A percentile compares a stretch with the other conserved stretches of the same genome.
Conservation (phyloP, 2,329 filamentous ascomycete species). For the Colletotrichum neosansevieriae region DNA sequence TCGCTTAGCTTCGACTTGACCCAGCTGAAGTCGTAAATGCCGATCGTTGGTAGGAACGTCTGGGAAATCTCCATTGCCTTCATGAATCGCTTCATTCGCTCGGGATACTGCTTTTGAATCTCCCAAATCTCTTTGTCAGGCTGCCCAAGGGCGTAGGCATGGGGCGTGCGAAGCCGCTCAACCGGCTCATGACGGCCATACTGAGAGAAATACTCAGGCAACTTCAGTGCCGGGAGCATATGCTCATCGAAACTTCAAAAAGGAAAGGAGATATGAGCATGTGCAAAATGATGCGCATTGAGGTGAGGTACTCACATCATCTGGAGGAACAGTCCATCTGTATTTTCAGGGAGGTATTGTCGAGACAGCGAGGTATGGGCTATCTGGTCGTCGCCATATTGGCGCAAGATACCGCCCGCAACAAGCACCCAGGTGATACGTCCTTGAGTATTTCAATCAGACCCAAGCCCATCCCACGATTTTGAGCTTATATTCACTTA, state of each 20-base stretch:
- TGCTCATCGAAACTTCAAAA: slow-evolving; percentile 45
- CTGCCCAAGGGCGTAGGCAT: slow-evolving; percentile 46
- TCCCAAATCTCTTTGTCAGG: slow-evolving; percentile 50
- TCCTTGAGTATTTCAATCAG: slow-evolving; percentile 17
- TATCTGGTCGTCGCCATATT: slow-evolving; percentile 41
- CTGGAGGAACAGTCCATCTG: slow-evolving; percentile 37
- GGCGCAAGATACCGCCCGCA: slow-evolving; percentile 40
- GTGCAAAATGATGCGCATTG: too few relatives aligned
- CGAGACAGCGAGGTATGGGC: slow-evolving; percentile 44
- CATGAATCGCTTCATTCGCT: slow-evolving; percentile 46
- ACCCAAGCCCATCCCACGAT: background rate
- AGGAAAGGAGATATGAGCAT: too few relatives aligned
- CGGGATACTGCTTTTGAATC: slow-evolving; percentile 44
- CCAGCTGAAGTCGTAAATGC: slow-evolving; percentile 50
- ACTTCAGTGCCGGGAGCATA: slow-evolving; percentile 41
- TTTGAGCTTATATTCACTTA: slow-evolving; percentile 22
- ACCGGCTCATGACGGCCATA: slow-evolving; percentile 49
- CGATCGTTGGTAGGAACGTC: slow-evolving; percentile 43
- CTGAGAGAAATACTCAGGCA: slow-evolving; percentile 49
- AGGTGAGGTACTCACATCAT: slow-evolving; percentile 27
- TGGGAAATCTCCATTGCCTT: slow-evolving; percentile 46
- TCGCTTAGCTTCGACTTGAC: slow-evolving; percentile 34
- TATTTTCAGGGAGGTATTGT: slow-evolving; percentile 31
- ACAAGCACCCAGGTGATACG: slow-evolving; percentile 43
- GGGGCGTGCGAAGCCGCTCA: slow-evolving; percentile 44